A percentile compares a stretch with the other conserved stretches of the same genome.
Conservation (phyloP, 768 basidiomycete species). For the Tricholoma matsutake region DNA sequence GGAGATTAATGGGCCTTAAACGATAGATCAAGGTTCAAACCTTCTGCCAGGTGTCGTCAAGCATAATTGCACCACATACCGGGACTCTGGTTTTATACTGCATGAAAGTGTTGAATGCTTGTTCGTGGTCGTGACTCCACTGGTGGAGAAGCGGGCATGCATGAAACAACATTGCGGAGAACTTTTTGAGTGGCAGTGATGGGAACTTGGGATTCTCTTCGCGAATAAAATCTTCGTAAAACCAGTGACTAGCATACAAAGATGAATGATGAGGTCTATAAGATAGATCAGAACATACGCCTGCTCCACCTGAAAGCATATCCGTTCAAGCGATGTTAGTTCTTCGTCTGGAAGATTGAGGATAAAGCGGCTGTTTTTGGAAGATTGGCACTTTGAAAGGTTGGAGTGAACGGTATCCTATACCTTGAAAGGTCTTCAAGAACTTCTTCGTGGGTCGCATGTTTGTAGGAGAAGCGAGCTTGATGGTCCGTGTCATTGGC, state of each 20-base stretch:
- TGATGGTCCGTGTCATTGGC: conserved; percentile 36
- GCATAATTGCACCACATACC: conserved; percentile 95
- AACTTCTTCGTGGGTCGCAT: conserved; percentile 79
- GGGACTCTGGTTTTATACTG: conserved; percentile 96
- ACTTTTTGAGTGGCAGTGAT: conserved; percentile 85
- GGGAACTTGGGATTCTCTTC: conserved; percentile 87
- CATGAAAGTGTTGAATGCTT: conserved; percentile 88
- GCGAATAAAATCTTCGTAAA: conserved; percentile 97
- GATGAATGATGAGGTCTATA: conserved; percentile 8
- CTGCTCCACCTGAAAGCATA: conserved; percentile 99
- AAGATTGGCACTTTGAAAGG: conserved; percentile 5
- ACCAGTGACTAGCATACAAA: conserved; percentile 83
- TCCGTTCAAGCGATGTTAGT: conserved; percentile 83
- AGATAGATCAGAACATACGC: conserved; percentile 59
- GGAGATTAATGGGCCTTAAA: conserved; percentile 3
- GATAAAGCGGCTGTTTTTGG: conserved; percentile 80
- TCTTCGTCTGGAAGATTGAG: conserved; percentile 95
- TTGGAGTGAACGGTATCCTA: conserved; percentile 12
- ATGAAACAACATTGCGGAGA: conserved; percentile 88
- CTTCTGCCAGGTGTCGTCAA: conserved; percentile 92
- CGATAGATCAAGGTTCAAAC: conserved; percentile 38
- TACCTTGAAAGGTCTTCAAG: conserved; percentile 92
- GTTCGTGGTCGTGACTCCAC: conserved; percentile 82
- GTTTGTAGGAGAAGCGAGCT: conserved; percentile 56
- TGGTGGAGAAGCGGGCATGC: conserved; percentile 80